Percentiles rank a stretch among this genome's conserved stretches.
Conservation (phyloP, 257 asterid species). For the Rubia yunnanensis region DNA sequence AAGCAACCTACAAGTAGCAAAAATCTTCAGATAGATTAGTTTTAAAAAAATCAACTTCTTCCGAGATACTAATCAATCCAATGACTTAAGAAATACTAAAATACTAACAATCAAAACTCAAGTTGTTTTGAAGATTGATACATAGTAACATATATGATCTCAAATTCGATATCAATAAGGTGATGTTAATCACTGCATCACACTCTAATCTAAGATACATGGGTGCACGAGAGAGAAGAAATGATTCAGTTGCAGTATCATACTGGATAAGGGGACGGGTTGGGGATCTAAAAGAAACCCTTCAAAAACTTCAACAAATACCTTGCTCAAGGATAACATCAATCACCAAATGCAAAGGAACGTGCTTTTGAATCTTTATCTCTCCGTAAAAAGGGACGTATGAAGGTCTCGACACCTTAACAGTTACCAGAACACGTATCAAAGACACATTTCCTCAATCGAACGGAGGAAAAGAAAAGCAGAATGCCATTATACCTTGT, state of each 20-base stretch:
- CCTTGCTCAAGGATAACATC: conserved; percentile 69
- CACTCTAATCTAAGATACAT: not conserved
- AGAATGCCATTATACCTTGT: conserved; percentile 37
- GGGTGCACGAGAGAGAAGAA: not conserved
- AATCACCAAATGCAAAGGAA: conserved; percentile 49
- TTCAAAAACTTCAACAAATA: conserved; percentile 13
- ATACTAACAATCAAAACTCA: not conserved
- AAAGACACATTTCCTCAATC: not conserved
- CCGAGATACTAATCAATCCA: not conserved
- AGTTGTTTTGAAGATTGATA: not conserved
- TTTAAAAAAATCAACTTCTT: no score
- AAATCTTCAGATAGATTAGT: not conserved
- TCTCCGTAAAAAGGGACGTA: conserved; percentile 55
- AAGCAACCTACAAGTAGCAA: conserved; percentile 39
- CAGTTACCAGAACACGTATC: conserved; percentile 4
- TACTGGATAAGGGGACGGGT: not conserved
- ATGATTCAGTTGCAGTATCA: not conserved
- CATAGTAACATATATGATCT: not conserved
- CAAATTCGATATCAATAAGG: not conserved
- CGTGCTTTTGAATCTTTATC: conserved; percentile 43
- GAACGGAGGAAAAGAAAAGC: not conserved
- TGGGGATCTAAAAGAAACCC: not conserved
- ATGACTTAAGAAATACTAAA: not conserved
- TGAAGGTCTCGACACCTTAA: conserved; percentile 66
- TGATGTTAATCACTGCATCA: not conserved